Percentiles rank a stretch among this genome's conserved stretches.
phyloP scores from a whole-genome alignment of 2,329 filamentous ascomycete genomes.

The Exophiala sp. region DNA sequence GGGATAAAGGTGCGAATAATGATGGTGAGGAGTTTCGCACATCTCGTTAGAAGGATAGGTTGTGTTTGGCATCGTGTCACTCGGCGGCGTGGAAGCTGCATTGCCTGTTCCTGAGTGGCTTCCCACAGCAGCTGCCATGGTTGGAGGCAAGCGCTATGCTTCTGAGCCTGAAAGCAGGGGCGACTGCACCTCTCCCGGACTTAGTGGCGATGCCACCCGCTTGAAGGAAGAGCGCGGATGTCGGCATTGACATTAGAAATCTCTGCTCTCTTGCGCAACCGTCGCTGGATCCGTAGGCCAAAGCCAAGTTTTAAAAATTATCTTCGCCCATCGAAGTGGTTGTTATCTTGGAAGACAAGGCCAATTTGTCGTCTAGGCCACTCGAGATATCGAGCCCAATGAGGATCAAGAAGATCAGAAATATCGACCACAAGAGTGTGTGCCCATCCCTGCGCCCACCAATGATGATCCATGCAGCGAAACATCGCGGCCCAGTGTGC shows the following conservation, averaged over 20 bases:
- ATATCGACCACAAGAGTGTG: slow-evolving; percentile 26
- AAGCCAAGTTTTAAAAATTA: not conserved
- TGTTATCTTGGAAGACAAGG: slow-evolving; percentile 18
- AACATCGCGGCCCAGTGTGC: slow-evolving; percentile 28
- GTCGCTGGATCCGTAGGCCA: not conserved
- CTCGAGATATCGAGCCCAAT: slow-evolving; percentile 22
- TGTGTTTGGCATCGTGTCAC: too few relatives aligned
- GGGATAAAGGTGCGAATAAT: not conserved
- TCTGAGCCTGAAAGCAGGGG: not conserved
- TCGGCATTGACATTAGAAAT: slow-evolving; percentile 4
- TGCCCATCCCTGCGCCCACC: slow-evolving; percentile 29
- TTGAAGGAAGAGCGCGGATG: not conserved
- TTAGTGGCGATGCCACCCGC: not conserved
- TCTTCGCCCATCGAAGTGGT: slow-evolving; percentile 13
- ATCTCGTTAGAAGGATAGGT: too few relatives aligned
- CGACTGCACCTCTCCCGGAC: not conserved
- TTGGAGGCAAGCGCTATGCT: not conserved
- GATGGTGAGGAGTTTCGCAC: not conserved
- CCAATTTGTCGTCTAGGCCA: slow-evolving; percentile 27
- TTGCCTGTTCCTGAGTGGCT: too few relatives aligned
- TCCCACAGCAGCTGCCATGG: not conserved
- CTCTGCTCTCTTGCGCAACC: not conserved
- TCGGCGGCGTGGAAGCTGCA: too few relatives aligned
- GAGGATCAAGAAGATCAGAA: slow-evolving; percentile 23
- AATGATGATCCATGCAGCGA: slow-evolving; percentile 29